Conservation (phyloP, 73 alveolate genomes). For the Uronychia binucleata region DNA sequence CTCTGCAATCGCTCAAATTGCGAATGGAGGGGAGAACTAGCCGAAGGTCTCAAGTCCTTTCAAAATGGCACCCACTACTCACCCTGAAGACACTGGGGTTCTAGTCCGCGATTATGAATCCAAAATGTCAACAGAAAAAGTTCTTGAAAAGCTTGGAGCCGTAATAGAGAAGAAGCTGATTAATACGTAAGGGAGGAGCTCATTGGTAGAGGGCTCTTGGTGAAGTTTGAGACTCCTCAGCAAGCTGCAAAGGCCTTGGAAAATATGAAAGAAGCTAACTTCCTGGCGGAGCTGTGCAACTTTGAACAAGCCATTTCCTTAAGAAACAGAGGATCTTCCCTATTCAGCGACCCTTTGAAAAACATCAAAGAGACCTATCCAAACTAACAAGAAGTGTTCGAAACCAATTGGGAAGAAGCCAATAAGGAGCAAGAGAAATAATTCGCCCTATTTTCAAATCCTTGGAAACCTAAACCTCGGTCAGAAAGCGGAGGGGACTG, state of each 20-base stretch:
- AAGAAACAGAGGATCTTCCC: background rate
- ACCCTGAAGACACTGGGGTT: background rate
- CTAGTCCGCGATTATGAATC: background rate
- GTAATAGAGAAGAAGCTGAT: background rate
- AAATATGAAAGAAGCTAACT: background rate
- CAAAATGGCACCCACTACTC: background rate
- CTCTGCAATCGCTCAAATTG: background rate
- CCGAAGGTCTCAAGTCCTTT: background rate
- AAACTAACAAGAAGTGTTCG: background rate
- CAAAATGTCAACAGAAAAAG: background rate
- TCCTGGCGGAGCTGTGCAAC: background rate
- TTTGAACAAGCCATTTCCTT: background rate
- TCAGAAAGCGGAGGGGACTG: background rate
- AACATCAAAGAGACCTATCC: background rate
- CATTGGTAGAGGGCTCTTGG: background rate
- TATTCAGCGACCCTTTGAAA: background rate
- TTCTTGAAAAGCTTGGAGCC: background rate
- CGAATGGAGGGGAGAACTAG: background rate
- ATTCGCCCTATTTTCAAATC: background rate
- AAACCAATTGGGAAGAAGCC: background rate
- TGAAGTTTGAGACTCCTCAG: background rate
- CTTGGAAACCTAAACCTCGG: background rate
- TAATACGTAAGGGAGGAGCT: background rate
- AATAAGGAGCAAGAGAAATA: background rate
- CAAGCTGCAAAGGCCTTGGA: background rate